Percentiles rank a stretch among this genome's conserved stretches.
phyloP scores from a whole-genome alignment of 2,329 filamentous ascomycete species.

The Aspergillus niger region DNA sequence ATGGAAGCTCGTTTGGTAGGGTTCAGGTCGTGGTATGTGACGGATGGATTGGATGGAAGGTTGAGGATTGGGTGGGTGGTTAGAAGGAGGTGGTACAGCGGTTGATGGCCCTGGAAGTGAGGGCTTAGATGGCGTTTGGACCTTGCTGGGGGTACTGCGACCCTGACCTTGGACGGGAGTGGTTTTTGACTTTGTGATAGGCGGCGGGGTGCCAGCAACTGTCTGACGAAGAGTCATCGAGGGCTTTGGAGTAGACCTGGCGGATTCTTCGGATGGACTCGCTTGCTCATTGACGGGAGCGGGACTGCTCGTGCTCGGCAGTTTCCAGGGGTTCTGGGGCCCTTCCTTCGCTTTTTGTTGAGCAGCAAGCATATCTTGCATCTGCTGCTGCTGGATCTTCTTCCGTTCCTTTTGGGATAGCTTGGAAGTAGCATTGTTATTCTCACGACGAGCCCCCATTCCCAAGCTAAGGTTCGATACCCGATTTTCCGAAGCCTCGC shows the following conservation, averaged over 20 bases:
- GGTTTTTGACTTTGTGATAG: slow-evolving; percentile 28
- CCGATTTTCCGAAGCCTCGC: slow-evolving; percentile 55
- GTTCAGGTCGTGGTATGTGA: slow-evolving; percentile 49
- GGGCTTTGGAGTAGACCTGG: slow-evolving; percentile 41
- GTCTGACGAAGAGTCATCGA: slow-evolving; percentile 65
- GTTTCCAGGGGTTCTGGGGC: slow-evolving; percentile 65
- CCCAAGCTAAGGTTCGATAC: slow-evolving; percentile 57
- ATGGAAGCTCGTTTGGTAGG: slow-evolving; percentile 27
- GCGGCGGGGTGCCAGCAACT: slow-evolving; percentile 50
- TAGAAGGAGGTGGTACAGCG: slow-evolving; percentile 35
- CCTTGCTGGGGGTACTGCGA: slow-evolving; percentile 30
- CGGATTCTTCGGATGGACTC: slow-evolving; percentile 16
- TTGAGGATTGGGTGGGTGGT: slow-evolving; percentile 25
- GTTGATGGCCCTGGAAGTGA: slow-evolving; percentile 34
- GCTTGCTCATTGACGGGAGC: slow-evolving; percentile 32
- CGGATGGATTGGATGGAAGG: slow-evolving; percentile 48
- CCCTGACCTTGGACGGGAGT: slow-evolving; percentile 52
- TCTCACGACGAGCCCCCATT: slow-evolving; percentile 50
- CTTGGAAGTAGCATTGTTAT: slow-evolving; percentile 54
- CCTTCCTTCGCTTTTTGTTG: slow-evolving; percentile 39
- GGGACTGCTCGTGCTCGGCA: slow-evolving; percentile 28
- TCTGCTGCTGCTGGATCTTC: slow-evolving; percentile 71
- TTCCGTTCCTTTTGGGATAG: slow-evolving; percentile 93
- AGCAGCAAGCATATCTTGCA: slow-evolving; percentile 44
- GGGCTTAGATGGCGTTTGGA: slow-evolving; percentile 18